These are phyloP conservation scores for Zangia roseola DNA, from an alignment of 768 basidiomycete genomes.

Conservation along the genomic window DNA sequence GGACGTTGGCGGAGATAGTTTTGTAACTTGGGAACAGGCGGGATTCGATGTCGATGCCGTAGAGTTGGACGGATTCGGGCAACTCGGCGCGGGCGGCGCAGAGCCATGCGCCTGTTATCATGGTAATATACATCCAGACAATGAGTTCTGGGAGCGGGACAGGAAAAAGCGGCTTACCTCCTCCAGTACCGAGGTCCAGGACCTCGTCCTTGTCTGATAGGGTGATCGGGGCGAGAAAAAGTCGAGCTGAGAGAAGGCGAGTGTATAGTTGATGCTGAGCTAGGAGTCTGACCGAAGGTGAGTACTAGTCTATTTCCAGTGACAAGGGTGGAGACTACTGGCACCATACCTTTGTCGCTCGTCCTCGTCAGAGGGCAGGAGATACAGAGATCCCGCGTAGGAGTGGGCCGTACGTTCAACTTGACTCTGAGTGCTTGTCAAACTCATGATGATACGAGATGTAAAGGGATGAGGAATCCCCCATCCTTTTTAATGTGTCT, in stretches of 20 bases:
- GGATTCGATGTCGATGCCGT: slow-evolving; percentile 27
- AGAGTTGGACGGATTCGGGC: slow-evolving; percentile 18
- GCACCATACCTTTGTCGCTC: slow-evolving; percentile 25
- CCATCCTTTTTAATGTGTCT: no score
- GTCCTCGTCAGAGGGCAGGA: slow-evolving; percentile 27
- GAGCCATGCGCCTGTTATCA: slow-evolving; percentile 27
- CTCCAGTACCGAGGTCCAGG: slow-evolving; percentile 23
- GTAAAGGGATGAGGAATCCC: no score
- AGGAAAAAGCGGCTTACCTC: slow-evolving; percentile 8
- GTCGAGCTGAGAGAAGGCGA: slow-evolving; percentile 19
- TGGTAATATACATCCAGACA: no score
- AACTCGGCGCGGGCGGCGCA: slow-evolving; percentile 15
- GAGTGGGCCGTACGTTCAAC: slow-evolving; percentile 20
- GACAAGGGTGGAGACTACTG: no score
- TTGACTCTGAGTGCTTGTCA: background rate
- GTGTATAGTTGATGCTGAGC: slow-evolving; percentile 22
- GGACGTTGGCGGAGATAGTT: slow-evolving; percentile 11
- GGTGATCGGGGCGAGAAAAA: slow-evolving; percentile 19
- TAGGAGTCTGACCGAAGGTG: slow-evolving; percentile 4
- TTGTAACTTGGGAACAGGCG: slow-evolving; percentile 16
- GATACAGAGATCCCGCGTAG: slow-evolving; percentile 17
- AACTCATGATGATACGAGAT: no score
- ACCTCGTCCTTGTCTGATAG: slow-evolving; percentile 18
- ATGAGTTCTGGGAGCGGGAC: no score
- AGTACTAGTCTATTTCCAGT: background rate